Evolutionary conservation across 495 filamentous ascomycete species (phyloP), one percentile per base, ranked within the genome.

Genomic region (Acidiella bohemica): DNA sequence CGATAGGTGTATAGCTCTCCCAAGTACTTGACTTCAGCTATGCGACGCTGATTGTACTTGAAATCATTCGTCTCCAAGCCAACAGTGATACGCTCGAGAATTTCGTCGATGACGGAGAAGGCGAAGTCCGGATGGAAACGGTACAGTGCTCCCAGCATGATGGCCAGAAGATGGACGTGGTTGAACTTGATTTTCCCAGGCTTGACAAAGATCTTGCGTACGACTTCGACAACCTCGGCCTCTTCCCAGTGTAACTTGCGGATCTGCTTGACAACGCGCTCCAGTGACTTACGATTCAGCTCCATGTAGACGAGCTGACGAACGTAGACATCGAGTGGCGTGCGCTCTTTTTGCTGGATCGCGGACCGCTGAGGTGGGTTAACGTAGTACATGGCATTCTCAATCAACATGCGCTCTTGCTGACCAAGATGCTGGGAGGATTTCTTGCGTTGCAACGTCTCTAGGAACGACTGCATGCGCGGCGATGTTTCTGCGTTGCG

Each of bases 241-340:
- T 96, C 86, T 57, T 96, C 92, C 90, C 90, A 99, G 53, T 99
- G 87, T 14, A 99, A 73, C 47, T 92, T 88, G 29, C 90, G 80
- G 39, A 99, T 78, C 47, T 93, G 81, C 57, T 92, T 93, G 21
- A 94, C 67, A 18, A 92, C 76, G 63, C 85, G 92, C 45, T 84
- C 84, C 52, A 94, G 84, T 51, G 90, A 93, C 19, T 84, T 76
- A 61, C 88, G 93, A 45, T 81, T 95, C 67, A 99, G 72, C 51
- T 99, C 90, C 21, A 81, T 54, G 49, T 96, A 99, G 28, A 96
- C 71, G 26, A 99, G 64, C 55, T 92, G 84, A 7, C 86, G 78
- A 41, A 99, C 76, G 55, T 87, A 99, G 21, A 90, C 68, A 53
- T 96, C 87, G 55, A 86, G 80, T 3, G 92, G 84, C 0, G 84